These are phyloP conservation scores for Aspergillus uvarum DNA, from an alignment of 2,329 filamentous ascomycete species.

Conservation along the genomic window DNA sequence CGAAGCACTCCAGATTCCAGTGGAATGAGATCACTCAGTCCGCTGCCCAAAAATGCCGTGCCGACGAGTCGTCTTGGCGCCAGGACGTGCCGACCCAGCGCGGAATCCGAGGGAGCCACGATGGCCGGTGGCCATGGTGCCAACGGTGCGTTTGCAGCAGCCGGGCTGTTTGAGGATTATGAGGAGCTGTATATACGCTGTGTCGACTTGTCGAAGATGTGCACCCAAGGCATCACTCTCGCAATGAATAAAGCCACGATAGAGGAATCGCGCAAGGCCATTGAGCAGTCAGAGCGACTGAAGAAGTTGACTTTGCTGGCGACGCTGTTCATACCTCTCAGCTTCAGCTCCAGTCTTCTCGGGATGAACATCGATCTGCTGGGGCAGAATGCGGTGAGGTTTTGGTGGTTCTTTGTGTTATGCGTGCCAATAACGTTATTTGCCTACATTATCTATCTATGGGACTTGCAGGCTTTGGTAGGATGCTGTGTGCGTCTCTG, in stretches of 20 bases:
- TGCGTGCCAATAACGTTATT: slow-evolving; percentile 3
- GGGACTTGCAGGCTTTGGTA: too few relatives aligned
- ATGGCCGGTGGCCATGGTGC: too few relatives aligned
- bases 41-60: too few relatives aligned
- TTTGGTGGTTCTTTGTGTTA: slow-evolving; percentile 10
- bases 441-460: neutral
- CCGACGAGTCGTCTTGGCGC: too few relatives aligned
- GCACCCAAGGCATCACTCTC: slow-evolving; percentile 4
- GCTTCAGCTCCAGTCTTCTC: slow-evolving; percentile 6
- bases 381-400: slow-evolving; percentile 2
- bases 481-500: too few relatives aligned
- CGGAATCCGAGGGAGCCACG: too few relatives aligned
- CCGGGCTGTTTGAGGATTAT: neutral
- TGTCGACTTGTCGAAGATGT: slow-evolving; percentile 2
- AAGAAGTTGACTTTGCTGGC: slow-evolving; percentile 9
- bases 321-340: slow-evolving; percentile 7
- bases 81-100: too few relatives aligned
- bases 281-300: slow-evolving; percentile 5
- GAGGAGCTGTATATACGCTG: slow-evolving; percentile 2
- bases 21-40: too few relatives aligned
- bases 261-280: slow-evolving; percentile 6
- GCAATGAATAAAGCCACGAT: slow-evolving; percentile 9
- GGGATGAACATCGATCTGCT: slow-evolving; percentile 10
- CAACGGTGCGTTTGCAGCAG: too few relatives aligned
- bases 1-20: neutral